Percentiles rank a stretch among this genome's conserved stretches.
These are phyloP conservation scores for Nemania sp. DNA, from an alignment of 2,329 filamentous ascomycete species.

Conservation along the genomic window DNA sequence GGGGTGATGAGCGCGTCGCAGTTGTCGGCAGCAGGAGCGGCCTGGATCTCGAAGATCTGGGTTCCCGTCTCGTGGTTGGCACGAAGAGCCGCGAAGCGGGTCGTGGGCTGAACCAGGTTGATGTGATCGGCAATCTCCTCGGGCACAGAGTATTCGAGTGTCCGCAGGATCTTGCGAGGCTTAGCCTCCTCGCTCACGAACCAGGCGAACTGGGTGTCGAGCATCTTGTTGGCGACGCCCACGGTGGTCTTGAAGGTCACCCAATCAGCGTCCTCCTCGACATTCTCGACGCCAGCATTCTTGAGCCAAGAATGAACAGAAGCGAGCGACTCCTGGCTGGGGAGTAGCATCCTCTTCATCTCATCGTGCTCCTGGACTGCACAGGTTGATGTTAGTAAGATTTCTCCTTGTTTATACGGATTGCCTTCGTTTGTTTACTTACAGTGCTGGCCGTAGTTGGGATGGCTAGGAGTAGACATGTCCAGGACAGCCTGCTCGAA, in stretches of 20 bases:
- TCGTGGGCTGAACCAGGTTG: slow-evolving; percentile 30
- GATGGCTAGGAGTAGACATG: slow-evolving; percentile 29
- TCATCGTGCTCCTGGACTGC: slow-evolving; percentile 29
- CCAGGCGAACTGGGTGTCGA: slow-evolving; percentile 30
- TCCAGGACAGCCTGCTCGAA: slow-evolving; percentile 31
- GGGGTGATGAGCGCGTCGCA: slow-evolving; percentile 28
- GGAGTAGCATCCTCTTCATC: slow-evolving; percentile 32
- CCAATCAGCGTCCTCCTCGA: slow-evolving; percentile 29
- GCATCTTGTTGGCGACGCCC: slow-evolving; percentile 29
- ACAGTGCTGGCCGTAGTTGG: slow-evolving; percentile 30
- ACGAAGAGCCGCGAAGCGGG: slow-evolving; percentile 25
- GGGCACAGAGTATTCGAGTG: slow-evolving; percentile 28
- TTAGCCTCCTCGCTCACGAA: slow-evolving; percentile 26
- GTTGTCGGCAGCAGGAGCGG: slow-evolving; percentile 9
- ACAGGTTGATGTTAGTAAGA: background rate
- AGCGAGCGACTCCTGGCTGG: slow-evolving; percentile 25
- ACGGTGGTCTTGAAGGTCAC: slow-evolving; percentile 30
- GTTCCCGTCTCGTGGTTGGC: slow-evolving; percentile 24
- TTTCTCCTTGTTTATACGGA: background rate
- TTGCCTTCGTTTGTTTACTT: background rate
- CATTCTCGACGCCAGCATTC: slow-evolving; percentile 21
- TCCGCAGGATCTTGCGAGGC: slow-evolving; percentile 25
- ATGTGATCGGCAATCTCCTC: slow-evolving; percentile 23
- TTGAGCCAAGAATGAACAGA: slow-evolving; percentile 27
- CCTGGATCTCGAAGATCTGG: slow-evolving; percentile 10